phyloP scores from a whole-genome alignment of 1,139 yeast species.

The Yamadazyma spencermartinsiae region DNA sequence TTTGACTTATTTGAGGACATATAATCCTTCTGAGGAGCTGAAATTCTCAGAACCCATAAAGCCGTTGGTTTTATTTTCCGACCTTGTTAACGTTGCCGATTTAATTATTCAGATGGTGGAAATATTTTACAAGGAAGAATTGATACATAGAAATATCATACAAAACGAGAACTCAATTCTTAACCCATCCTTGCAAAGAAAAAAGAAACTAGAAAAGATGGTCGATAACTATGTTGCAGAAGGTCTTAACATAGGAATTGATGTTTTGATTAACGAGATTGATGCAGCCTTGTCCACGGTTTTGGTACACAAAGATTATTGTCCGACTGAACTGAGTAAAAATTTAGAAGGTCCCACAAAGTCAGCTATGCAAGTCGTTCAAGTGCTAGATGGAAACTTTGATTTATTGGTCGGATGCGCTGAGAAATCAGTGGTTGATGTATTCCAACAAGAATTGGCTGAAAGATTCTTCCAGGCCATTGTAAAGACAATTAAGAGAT shows the following conservation, averaged over 20 bases:
- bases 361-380: slow-evolving; percentile 66
- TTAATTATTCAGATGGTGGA: slow-evolving; percentile 89
- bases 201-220: slow-evolving; percentile 74
- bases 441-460: slow-evolving; percentile 92
- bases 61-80: slow-evolving; percentile 85
- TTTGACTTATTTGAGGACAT: slow-evolving; percentile 62
- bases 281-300: slow-evolving; percentile 31
- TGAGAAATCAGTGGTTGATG: slow-evolving; percentile 84
- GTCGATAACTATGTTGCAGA: slow-evolving; percentile 90
- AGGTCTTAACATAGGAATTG: slow-evolving; percentile 88
- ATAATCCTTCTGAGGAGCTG: slow-evolving; percentile 50
- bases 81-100: slow-evolving; percentile 89
- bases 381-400: slow-evolving; percentile 70
- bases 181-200: slow-evolving; percentile 76
- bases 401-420: slow-evolving; percentile 77
- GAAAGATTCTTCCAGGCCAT: slow-evolving; percentile 78
- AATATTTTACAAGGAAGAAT: slow-evolving; percentile 86
- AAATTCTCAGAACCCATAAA: slow-evolving; percentile 49
- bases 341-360: slow-evolving; percentile 56
- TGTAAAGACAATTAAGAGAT: slow-evolving; percentile 69
- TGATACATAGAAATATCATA: slow-evolving; percentile 60
- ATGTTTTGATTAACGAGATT: slow-evolving; percentile 79
- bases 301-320: slow-evolving; percentile 9
- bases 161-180: slow-evolving; percentile 74
- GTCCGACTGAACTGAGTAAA: slow-evolving; percentile 6